These are phyloP conservation scores for Canariomyces notabilis DNA, from an alignment of 2,329 filamentous ascomycete species.

Conservation along the genomic window DNA sequence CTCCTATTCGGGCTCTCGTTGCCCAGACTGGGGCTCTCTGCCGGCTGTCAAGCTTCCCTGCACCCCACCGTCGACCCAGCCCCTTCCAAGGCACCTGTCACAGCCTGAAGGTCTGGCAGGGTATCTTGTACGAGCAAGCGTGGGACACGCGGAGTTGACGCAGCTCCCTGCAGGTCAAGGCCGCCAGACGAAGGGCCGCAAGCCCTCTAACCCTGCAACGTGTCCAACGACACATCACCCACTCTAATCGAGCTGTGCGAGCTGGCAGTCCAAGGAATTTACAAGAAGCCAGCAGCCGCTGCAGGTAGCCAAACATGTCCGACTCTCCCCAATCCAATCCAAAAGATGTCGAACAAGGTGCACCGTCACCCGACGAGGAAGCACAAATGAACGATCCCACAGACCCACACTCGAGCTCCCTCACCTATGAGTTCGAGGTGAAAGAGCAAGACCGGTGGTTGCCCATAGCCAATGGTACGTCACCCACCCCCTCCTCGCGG, in stretches of 20 bases:
- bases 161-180: conserved; percentile 50
- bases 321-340: conserved; percentile 78
- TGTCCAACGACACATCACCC: conserved; percentile 59
- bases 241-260: conserved; percentile 51
- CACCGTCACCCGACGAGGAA: conserved; percentile 90
- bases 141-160: conserved; percentile 38
- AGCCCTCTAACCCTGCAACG: conserved; percentile 53
- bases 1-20: conserved; percentile 18
- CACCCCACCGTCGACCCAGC: conserved; percentile 17
- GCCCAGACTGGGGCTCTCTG: conserved; percentile 18
- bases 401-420: conserved; percentile 69
- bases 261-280: conserved; percentile 52
- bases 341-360: conserved; percentile 90
- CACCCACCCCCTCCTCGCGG: conserved; percentile 38
- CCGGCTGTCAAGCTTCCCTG: conserved; percentile 11
- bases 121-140: conserved; percentile 31
- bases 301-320: conserved; percentile 85
- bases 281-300: conserved; percentile 59
- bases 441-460: conserved; percentile 99
- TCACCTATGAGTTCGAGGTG: conserved; percentile 92
- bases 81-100: conserved; percentile 35
- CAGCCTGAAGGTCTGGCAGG: conserved; percentile 43
- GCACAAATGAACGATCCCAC: conserved; percentile 86
- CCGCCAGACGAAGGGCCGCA: conserved; percentile 42
- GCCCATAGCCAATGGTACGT: conserved; percentile 99